Evolutionary conservation across 345 rosid species (phyloP).

Genomic region (Noccaea bulbosa): DNA sequence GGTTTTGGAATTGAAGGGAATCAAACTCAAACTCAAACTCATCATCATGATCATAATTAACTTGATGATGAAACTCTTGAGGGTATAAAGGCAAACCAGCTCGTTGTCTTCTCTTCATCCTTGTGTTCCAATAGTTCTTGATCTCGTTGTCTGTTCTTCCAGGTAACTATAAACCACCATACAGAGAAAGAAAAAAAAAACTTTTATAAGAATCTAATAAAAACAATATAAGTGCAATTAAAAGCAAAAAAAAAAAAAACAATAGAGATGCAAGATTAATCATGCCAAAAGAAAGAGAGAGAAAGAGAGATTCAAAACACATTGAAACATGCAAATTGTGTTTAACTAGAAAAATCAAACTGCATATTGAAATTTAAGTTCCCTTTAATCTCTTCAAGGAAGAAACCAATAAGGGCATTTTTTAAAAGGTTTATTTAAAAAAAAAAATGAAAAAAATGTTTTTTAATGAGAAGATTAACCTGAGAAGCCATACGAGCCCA

Average conservation of each 20-base stretch:
- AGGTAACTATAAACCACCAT: slow-evolving; percentile 55
- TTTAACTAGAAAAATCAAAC: background rate
- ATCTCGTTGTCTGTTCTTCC: slow-evolving; percentile 93
- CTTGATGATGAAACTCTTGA: slow-evolving; percentile 47
- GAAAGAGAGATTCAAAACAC: slow-evolving; percentile 23
- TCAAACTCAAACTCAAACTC: slow-evolving; percentile 41
- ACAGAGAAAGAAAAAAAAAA: background rate
- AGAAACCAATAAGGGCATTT: slow-evolving; percentile 7
- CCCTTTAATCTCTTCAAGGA: slow-evolving; percentile 8
- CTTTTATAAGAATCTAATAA: background rate
- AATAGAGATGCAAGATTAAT: slow-evolving; percentile 17
- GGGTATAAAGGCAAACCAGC: slow-evolving; percentile 79
- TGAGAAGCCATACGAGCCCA: slow-evolving; percentile 98
- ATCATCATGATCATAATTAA: slow-evolving; percentile 12
- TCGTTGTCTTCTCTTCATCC: slow-evolving; percentile 75
- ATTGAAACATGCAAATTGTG: slow-evolving; percentile 31
- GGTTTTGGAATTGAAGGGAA: slow-evolving; percentile 43
- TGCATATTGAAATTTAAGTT: background rate
- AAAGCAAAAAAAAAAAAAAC: background rate
- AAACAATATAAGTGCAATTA: background rate
- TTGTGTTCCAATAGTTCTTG: slow-evolving; percentile 89
- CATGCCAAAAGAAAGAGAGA: slow-evolving; percentile 25
- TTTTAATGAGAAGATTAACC: slow-evolving; percentile 45
- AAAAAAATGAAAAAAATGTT: background rate
- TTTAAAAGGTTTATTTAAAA: too few relatives aligned